These are phyloP conservation scores for Fusarium sp. DNA, from an alignment of 2,329 filamentous ascomycete species.

Conservation along the genomic window DNA sequence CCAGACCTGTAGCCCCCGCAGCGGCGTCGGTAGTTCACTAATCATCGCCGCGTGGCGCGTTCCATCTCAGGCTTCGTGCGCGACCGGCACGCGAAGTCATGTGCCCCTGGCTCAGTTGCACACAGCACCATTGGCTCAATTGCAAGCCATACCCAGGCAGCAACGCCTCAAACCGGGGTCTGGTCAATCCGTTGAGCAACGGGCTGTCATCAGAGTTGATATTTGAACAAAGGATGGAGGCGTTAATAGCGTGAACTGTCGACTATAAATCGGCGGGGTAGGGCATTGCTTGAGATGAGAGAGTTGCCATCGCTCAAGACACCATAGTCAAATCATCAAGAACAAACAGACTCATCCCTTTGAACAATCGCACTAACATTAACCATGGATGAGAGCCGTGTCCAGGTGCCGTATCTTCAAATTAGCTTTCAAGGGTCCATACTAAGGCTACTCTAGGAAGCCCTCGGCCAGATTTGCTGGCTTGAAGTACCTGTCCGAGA, in stretches of 20 bases:
- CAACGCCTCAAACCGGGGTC: constrained; percentile 31
- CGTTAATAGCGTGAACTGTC: not conserved
- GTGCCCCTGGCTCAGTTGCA: constrained; percentile 25
- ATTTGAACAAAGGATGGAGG: not conserved
- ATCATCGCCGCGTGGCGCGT: constrained; percentile 24
- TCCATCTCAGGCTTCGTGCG: constrained; percentile 22
- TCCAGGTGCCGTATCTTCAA: constrained; percentile 20
- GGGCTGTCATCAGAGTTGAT: not conserved
- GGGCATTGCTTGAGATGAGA: not conserved
- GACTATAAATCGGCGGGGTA: constrained; percentile 32
- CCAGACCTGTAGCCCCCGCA: constrained; percentile 1
- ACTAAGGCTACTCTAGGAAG: constrained; percentile 27
- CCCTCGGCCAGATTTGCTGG: constrained; percentile 53
- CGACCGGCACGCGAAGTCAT: constrained; percentile 42
- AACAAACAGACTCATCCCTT: not conserved
- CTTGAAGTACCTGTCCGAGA: constrained; percentile 54
- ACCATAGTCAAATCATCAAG: not conserved
- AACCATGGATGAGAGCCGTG: constrained; percentile 16
- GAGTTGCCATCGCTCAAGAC: not conserved
- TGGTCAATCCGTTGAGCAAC: not conserved
- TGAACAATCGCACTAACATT: not conserved
- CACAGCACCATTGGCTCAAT: constrained; percentile 23
- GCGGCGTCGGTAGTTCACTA: constrained; percentile 17
- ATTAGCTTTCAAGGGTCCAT: not conserved
- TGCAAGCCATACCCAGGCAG: constrained; percentile 38